Base-by-base conservation (phyloP, 176 grass and related monocot genomes). In the Saccharum spontaneum region DNA sequence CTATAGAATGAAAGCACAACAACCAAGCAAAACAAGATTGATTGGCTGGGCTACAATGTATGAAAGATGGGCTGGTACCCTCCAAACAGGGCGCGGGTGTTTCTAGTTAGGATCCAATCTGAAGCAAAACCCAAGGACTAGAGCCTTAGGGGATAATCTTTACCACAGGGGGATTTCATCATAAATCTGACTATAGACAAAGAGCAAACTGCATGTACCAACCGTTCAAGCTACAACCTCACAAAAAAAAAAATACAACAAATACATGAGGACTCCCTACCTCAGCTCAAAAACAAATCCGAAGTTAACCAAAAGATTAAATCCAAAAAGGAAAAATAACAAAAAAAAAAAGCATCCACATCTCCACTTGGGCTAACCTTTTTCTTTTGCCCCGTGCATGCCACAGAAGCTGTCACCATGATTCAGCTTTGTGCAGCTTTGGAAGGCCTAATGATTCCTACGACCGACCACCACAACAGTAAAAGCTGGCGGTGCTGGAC, bases 351-450 rank as follows among this genome's bases (percentile, higher is more conserved):
- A 74, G 14, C 39, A 39, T 80, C 77, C 77, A 85, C 76, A 61
- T 33, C 75, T 79, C 67, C 75, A 90, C 69, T 68, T 39, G 48
- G 16, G 38, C 79, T 24, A 74, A 18, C 46, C 43, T 41, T 36
- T 45, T 54, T 40, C 5, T 79, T 46, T 75, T 15, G 4, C 48
- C 41, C 48, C 37, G 82, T 81, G 70, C 70, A 60, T 83, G 64
- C 79, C 68, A 75, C 75, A 37, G 74, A 79, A 87, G 84, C 80
- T 84, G 89, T 69, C 89, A 70, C 23, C 85, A 76, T 76, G 85
- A 90, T 90, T 80, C 75, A 76, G 45, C 80, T 68, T 61, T 22
- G 84, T 79, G 84, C 49, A 83, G 79, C 84, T 84, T 80, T 54
- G 75, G 62, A 76, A 76, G 80, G 33, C 49, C 75, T 84, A 80